Conservation (phyloP, 345 rosid genomes). For the Hibiscus mutabilis region DNA sequence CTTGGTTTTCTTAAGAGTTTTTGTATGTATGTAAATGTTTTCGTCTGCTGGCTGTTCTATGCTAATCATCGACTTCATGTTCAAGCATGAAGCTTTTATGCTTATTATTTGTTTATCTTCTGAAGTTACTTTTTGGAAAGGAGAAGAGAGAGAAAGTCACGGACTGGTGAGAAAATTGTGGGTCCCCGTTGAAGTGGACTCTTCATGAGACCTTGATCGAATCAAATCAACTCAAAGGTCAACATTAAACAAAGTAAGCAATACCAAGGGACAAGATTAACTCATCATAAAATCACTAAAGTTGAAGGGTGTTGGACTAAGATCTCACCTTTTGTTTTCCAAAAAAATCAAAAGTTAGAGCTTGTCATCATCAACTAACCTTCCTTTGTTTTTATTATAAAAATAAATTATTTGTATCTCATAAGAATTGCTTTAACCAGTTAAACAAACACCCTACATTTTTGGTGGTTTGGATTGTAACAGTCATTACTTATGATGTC, state of each 20-base stretch:
- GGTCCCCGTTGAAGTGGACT: slow-evolving; percentile 1
- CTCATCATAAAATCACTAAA: not conserved
- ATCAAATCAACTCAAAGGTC: not conserved
- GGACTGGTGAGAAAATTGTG: not conserved
- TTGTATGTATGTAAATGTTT: not conserved
- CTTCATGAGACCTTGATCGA: not conserved
- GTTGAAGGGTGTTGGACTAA: not conserved
- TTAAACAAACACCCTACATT: not conserved
- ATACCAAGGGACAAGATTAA: not conserved
- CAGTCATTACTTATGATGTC: too few relatives aligned
- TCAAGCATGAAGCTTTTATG: not conserved
- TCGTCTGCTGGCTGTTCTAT: not conserved
- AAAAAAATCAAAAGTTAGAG: not conserved
- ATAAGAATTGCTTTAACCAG: not conserved
- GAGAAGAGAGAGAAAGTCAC: not conserved
- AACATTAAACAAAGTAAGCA: not conserved
- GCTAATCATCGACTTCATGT: not conserved
- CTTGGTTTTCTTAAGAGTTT: not conserved
- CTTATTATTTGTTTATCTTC: not conserved
- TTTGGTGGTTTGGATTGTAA: not conserved
- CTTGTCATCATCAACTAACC: not conserved
- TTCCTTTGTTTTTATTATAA: not conserved
- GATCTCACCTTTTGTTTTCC: not conserved
- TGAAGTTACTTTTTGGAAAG: not conserved
- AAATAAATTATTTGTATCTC: not conserved